Evolutionary conservation across 306 rosid genomes (phyloP), one percentile per base, ranked within the genome.

Genomic region (Vicia faba): DNA sequence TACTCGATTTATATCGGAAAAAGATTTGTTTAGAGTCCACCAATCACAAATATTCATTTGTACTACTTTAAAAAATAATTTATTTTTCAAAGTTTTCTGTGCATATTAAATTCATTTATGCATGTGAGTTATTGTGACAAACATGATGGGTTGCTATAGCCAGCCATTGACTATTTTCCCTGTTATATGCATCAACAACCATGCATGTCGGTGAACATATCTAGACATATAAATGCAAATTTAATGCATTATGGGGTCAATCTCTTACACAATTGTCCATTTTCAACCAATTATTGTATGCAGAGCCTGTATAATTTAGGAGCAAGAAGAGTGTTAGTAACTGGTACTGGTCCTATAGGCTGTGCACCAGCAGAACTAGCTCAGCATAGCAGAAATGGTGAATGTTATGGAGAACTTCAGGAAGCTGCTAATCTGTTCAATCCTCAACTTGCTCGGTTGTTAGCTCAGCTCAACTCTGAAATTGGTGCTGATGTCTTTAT

Each of bases 351-450:
- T 15, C 89, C 96, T 12, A 15, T 89, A 56, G 96, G 91, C 0
- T 89, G 96, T 19, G 96, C 62, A 40, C 96, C 96, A 0, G 91
- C 96, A 13, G 95, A 85, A 19, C 26, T 87, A 57, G 91, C 95
- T 0, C 39, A 53, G 65, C 86, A 31, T 8, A 72, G 95, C 81
- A 70, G 69, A 66, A 67, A 54, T 19, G 96, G 96, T 1, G 81
- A 84, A 62, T 89, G 96, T 48, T 41, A 74, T 2, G 74, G 28
- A 0, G 91, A 80, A 0, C 81, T 89, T 54, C 83, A 85, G 49
- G 48, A 63, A 49, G 96, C 96, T 48, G 51, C 89, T 0, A 43
- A 53, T 19, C 53, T 89, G 61, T 87, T 74, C 83, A 87, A 87
- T 51, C 95, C 96, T 1, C 95, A 82, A 39, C 95, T 89, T 0